phyloP scores from a whole-genome alignment of 306 rosid species.

The Cicer yamashitae region DNA sequence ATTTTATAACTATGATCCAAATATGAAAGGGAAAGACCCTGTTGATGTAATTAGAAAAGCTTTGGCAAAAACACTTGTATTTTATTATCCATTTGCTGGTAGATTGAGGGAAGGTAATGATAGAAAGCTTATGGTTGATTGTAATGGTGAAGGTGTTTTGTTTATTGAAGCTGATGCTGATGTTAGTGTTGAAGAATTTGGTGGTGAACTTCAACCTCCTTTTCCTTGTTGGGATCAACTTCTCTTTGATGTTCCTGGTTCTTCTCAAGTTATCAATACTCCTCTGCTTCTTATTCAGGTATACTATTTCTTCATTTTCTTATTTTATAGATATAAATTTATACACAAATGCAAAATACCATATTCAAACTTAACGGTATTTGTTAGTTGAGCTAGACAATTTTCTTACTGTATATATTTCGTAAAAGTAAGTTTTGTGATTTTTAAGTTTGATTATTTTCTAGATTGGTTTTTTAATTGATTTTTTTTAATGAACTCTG shows the following conservation, averaged over 20 bases:
- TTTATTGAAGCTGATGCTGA: slow-evolving; percentile 52
- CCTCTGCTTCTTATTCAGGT: slow-evolving; percentile 51
- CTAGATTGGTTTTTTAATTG: no score
- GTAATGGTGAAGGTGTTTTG: slow-evolving; percentile 48
- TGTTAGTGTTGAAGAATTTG: slow-evolving; percentile 35
- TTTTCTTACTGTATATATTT: no score
- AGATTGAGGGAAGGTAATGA: slow-evolving; percentile 43
- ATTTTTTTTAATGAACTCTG: no score
- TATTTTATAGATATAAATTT: no score
- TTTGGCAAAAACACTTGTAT: slow-evolving; percentile 43
- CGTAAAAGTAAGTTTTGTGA: no score
- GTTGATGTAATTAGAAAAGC: slow-evolving; percentile 44
- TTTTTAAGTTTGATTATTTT: no score
- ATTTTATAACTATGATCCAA: slow-evolving; percentile 36
- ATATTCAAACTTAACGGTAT: no score
- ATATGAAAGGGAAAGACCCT: slow-evolving; percentile 43
- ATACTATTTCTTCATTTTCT: not conserved
- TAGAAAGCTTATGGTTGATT: slow-evolving; percentile 50
- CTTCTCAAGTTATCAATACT: slow-evolving; percentile 34
- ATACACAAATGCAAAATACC: no score
- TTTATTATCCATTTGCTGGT: slow-evolving; percentile 53
- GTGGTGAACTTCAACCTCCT: slow-evolving; percentile 48
- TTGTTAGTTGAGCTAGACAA: no score
- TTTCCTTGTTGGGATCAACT: slow-evolving; percentile 50
- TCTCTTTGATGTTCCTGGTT: slow-evolving; percentile 48